These are phyloP conservation scores for Arbutus unedo DNA, from an alignment of 148 eudicot genomes.

Conservation along the genomic window DNA sequence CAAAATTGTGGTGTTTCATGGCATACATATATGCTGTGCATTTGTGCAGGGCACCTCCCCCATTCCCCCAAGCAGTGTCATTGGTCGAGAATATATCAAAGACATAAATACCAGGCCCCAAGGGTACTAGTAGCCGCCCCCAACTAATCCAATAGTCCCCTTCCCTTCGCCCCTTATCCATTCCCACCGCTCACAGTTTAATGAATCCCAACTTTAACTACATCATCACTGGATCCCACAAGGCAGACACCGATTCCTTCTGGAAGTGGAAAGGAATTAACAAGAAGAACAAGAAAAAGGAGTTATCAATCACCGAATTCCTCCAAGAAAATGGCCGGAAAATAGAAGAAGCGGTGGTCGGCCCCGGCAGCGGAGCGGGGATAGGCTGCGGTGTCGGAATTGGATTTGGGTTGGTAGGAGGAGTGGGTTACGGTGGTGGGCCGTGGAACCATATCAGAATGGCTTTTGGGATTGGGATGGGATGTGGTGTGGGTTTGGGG, in stretches of 20 bases:
- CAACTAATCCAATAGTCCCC: not conserved
- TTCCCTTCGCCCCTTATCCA: not conserved
- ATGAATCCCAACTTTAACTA: slow-evolving; percentile 9
- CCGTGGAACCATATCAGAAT: slow-evolving; percentile 50
- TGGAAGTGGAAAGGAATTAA: slow-evolving; percentile 42
- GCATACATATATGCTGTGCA: too few relatives aligned
- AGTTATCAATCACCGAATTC: slow-evolving; percentile 21
- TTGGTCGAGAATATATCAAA: too few relatives aligned
- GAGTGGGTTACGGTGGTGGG: slow-evolving; percentile 44
- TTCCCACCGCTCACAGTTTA: not conserved
- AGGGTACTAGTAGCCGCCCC: too few relatives aligned
- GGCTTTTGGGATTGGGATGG: slow-evolving; percentile 57
- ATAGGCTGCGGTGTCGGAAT: slow-evolving; percentile 66
- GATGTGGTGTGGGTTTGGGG: slow-evolving; percentile 65
- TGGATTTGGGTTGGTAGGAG: slow-evolving; percentile 60
- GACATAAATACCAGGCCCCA: not conserved
- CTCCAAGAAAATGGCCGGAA: slow-evolving; percentile 26
- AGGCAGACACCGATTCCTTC: slow-evolving; percentile 28
- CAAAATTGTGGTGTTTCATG: too few relatives aligned
- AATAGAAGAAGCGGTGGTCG: slow-evolving; percentile 29
- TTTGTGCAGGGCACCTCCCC: too few relatives aligned
- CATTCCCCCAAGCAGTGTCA: too few relatives aligned
- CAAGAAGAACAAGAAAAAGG: slow-evolving; percentile 3
- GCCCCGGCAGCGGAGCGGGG: slow-evolving; percentile 65
- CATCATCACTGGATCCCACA: slow-evolving; percentile 24